Base-by-base conservation (phyloP, 805 yeast species). In the Sugiyamaella smithiae region DNA sequence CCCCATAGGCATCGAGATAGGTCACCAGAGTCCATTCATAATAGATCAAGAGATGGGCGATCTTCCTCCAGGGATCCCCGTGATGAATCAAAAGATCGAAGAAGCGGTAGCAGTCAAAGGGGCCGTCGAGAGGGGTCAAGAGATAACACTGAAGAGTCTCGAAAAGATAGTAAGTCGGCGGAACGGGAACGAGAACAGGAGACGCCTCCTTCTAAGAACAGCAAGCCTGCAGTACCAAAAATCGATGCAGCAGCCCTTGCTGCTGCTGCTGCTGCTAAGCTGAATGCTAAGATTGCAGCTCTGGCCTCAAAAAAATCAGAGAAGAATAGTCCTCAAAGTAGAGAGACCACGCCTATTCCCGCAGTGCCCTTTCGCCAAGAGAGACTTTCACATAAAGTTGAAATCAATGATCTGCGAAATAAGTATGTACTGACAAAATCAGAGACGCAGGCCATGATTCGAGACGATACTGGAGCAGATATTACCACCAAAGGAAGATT, bases 361-460 rank as follows among this genome's bases (percentile, higher is more conserved):
- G 37, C 46, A 0, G 36, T 35, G 5, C 43, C 48, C 14, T 25
- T 45, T 12, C 28, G 42, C 11, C 25, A 41, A 55, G 54, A 22
- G 47, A 48, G 20, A 51, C 57, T 46, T 35, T 55, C 57, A 32
- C 49, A 57, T 11, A 62, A 59, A 25, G 56, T 67, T 40, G 68
- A 64, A 24, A 67, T 67, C 43, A 67, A 67, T 43, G 67, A 67
- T 38, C 48, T 65, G 31, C 55, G 66, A 9, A 67, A 65, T 56
- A 59, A 67, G 37, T 67, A 67, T 41, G 54, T 66, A 26, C 55
- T 67, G 36, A 66, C 71, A 24, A 67, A 66, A 48, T 61, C 56
- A 5, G 61, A 57, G 16, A 67, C 71, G 1, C 67, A 61, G 46
- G 49, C 52, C 3, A 53, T 51, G 49, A 65, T 66, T 32, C 48